Conservation (phyloP, 2,329 filamentous ascomycete species). For the Botryosphaeria dothidea region DNA sequence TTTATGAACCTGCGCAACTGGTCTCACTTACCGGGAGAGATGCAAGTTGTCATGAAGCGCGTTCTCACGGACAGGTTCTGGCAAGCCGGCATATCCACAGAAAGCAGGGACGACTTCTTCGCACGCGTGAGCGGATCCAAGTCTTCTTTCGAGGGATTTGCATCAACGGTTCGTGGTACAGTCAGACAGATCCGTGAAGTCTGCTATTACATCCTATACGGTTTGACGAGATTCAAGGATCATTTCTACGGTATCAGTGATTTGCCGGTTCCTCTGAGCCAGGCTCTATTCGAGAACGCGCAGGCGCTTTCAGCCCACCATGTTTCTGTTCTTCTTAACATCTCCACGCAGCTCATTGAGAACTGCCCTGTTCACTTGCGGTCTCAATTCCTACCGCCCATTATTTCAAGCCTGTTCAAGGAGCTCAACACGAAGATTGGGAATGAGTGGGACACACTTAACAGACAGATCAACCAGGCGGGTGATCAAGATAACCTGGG, state of each 20-base stretch:
- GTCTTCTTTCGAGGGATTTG: slow-evolving; percentile 86
- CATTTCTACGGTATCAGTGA: slow-evolving; percentile 90
- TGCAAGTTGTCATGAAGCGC: slow-evolving; percentile 73
- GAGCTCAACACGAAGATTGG: slow-evolving; percentile 88
- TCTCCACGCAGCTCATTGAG: slow-evolving; percentile 86
- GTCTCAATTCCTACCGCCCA: slow-evolving; percentile 77
- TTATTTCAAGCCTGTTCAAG: slow-evolving; percentile 78
- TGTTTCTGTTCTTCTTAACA: slow-evolving; percentile 86
- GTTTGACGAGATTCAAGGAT: slow-evolving; percentile 82
- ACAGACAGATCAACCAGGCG: slow-evolving; percentile 56
- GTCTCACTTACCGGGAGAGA: slow-evolving; percentile 72
- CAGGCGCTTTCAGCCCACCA: slow-evolving; percentile 87
- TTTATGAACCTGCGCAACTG: slow-evolving; percentile 88
- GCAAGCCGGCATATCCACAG: slow-evolving; percentile 95
- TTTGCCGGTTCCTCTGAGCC: slow-evolving; percentile 77
- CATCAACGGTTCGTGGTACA: slow-evolving; percentile 86
- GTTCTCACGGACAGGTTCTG: slow-evolving; percentile 95
- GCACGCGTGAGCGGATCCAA: slow-evolving; percentile 87
- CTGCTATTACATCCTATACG: slow-evolving; percentile 91
- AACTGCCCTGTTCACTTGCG: slow-evolving; percentile 82
- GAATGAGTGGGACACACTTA: slow-evolving; percentile 79
- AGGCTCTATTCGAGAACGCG: slow-evolving; percentile 81
- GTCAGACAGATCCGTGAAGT: slow-evolving; percentile 89
- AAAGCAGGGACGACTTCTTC: slow-evolving; percentile 96
- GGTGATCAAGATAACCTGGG: slow-evolving; percentile 75